phyloP scores from a whole-genome alignment of 148 eudicot species.

The Chenopodium album region DNA sequence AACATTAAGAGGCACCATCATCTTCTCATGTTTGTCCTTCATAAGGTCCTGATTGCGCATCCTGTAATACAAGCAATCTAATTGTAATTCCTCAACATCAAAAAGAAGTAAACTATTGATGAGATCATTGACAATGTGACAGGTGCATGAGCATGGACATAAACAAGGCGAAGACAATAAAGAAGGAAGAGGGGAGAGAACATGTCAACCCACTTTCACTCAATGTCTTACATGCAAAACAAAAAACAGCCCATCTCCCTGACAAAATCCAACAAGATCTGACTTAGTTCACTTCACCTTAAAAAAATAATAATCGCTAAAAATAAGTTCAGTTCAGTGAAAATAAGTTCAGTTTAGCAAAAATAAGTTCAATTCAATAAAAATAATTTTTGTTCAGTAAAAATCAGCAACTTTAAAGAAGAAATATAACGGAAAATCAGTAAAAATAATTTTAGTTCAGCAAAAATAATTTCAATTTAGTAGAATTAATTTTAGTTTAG shows the following conservation, averaged over 20 bases:
- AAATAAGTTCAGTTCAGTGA: no score
- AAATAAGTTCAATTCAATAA: no score
- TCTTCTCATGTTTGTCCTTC: conserved; percentile 43
- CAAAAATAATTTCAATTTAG: no score
- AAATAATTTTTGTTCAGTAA: no score
- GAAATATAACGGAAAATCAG: no score
- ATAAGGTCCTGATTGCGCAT: conserved; percentile 42
- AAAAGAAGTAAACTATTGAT: not conserved
- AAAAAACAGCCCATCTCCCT: not conserved
- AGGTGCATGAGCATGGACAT: not conserved
- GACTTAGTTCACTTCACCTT: not conserved
- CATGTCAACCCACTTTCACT: not conserved
- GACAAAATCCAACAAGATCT: not conserved
- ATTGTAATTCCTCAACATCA: not conserved
- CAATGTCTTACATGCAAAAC: not conserved
- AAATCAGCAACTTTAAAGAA: no score
- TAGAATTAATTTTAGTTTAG: no score
- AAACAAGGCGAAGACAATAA: not conserved
- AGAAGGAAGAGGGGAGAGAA: not conserved
- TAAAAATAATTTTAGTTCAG: no score
- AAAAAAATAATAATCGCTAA: no score
- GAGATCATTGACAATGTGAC: not conserved
- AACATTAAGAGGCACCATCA: conserved; percentile 36
- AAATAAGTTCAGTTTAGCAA: no score
- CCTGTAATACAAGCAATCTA: conserved; percentile 24